Evolutionary conservation across 2,329 filamentous ascomycete genomes (phyloP).

Genomic region (Clonostachys chloroleuca): DNA sequence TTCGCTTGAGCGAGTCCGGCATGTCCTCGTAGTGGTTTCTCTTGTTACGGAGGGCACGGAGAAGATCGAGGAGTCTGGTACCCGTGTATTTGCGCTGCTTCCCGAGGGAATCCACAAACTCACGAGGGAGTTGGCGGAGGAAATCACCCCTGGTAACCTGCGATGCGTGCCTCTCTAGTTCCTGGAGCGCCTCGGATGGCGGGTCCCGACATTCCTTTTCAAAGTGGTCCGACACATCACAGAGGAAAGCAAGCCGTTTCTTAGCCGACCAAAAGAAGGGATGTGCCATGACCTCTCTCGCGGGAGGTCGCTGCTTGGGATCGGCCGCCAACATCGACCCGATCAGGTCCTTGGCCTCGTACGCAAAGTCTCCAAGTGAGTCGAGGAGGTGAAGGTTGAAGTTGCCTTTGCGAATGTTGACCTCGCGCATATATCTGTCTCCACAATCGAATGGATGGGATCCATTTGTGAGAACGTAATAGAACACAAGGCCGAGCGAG

Average conservation of each 20-base stretch:
- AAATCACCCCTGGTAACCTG: slow-evolving; percentile 69
- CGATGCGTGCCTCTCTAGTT: slow-evolving; percentile 50
- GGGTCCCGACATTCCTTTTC: slow-evolving; percentile 88
- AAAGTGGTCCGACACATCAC: slow-evolving; percentile 93
- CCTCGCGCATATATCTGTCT: slow-evolving; percentile 90
- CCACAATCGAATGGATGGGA: slow-evolving; percentile 92
- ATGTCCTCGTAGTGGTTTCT: slow-evolving; percentile 98
- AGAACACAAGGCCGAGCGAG: slow-evolving; percentile 95
- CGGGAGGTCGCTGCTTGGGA: slow-evolving; percentile 60
- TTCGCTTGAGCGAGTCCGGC: slow-evolving; percentile 67
- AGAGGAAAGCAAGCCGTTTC: slow-evolving; percentile 87
- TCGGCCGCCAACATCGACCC: slow-evolving; percentile 65
- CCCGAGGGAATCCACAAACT: slow-evolving; percentile 84
- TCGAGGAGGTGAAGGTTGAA: slow-evolving; percentile 69
- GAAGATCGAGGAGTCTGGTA: slow-evolving; percentile 73
- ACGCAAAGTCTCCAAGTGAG: slow-evolving; percentile 75
- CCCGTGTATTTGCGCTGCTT: slow-evolving; percentile 96
- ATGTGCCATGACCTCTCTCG: slow-evolving; percentile 79
- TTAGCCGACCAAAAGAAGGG: slow-evolving; percentile 96
- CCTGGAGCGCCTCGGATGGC: slow-evolving; percentile 61
- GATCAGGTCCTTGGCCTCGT: slow-evolving; percentile 85
- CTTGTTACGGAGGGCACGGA: slow-evolving; percentile 91
- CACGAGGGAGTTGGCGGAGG: slow-evolving; percentile 66
- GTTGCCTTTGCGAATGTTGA: slow-evolving; percentile 91
- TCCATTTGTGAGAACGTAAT: slow-evolving; percentile 93